Evolutionary conservation across 257 asterid genomes (phyloP), one percentile per base, ranked within the genome.

Genomic region (Linderniella brevidens): DNA sequence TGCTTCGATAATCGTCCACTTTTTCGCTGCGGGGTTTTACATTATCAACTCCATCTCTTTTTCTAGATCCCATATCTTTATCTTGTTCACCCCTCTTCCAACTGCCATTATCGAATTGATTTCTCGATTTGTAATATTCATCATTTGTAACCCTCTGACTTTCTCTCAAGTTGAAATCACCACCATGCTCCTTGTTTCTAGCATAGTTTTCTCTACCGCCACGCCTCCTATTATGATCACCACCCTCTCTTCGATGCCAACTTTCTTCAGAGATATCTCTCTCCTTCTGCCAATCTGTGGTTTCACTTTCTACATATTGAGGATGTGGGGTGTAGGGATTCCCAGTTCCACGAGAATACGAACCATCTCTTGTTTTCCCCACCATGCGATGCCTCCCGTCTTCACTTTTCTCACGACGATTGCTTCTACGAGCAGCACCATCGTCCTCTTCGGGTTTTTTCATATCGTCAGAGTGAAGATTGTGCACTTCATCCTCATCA

Each of bases 161-260:
- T 46, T 78, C 97, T 58, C 75, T 75, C 50, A 92, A 64, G 45
- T 72, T 76, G 48, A 60, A 54, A 54, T 83, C 92, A 25, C 70
- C 77, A 54, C 65, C 70, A 37, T 64, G 76, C 49, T 73, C 92
- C 67, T 86, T 68, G 63, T 70, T 80, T 60, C 82, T 69, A 1
- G 60, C 32, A 6, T 25, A 6, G 32, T 25, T 25, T 52, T 87
- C 92, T 60, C 79, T 82, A 54, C 54, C 58, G 71, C 78, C 78
- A 46, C 54, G 42, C 65, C 78, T 68, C 58, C 83, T 75, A 37
- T 74, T 77, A 49, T 65, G 75, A 63, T 58, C 54, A 58, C 73
- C 86, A 18, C 75, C 92, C 18, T 79, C 88, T 63, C 82, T 77
- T 50, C 74, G 55, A 41, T 60, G 92, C 68, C 79, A 75, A 65